Percentiles rank a stretch among this genome's conserved stretches.
These are phyloP conservation scores for Coemansia reversa DNA, from an alignment of 192 early-diverging fungal species.

Conservation along the genomic window DNA sequence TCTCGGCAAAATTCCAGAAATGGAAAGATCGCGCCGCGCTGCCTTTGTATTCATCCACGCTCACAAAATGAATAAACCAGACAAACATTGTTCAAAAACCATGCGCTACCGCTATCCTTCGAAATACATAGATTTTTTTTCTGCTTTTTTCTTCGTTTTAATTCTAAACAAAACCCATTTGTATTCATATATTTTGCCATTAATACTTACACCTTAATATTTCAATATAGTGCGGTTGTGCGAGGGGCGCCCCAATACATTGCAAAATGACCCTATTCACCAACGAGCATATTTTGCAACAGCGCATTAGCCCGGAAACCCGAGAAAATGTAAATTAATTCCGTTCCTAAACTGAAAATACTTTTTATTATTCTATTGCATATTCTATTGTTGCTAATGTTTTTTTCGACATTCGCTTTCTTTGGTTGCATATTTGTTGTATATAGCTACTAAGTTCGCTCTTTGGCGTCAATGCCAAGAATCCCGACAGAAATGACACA, in stretches of 20 bases:
- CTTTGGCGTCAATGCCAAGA: slow-evolving; percentile 9
- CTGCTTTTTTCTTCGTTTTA: slow-evolving; percentile 1
- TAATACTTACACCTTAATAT: no score
- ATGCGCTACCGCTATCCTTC: no score
- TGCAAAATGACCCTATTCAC: not conserved
- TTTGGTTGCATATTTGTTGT: not conserved
- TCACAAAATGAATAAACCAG: no score
- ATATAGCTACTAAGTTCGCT: slow-evolving; percentile 22
- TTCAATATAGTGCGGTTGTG: no score
- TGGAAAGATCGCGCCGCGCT: no score
- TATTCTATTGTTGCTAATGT: no score
- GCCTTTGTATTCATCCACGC: no score
- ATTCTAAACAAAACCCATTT: not conserved
- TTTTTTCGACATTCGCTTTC: no score
- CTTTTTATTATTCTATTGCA: no score
- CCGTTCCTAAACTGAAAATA: not conserved
- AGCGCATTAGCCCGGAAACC: not conserved
- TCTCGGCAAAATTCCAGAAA: no score
- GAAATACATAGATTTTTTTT: not conserved
- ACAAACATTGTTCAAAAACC: no score
- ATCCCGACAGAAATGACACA: slow-evolving; percentile 8
- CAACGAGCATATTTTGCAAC: not conserved
- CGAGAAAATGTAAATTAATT: slow-evolving; percentile 5
- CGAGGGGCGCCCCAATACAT: no score
- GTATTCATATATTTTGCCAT: not conserved